Evolutionary conservation across 768 basidiomycete genomes (phyloP), one percentile per base, ranked within the genome.

Genomic region (Mycena polygramma): DNA sequence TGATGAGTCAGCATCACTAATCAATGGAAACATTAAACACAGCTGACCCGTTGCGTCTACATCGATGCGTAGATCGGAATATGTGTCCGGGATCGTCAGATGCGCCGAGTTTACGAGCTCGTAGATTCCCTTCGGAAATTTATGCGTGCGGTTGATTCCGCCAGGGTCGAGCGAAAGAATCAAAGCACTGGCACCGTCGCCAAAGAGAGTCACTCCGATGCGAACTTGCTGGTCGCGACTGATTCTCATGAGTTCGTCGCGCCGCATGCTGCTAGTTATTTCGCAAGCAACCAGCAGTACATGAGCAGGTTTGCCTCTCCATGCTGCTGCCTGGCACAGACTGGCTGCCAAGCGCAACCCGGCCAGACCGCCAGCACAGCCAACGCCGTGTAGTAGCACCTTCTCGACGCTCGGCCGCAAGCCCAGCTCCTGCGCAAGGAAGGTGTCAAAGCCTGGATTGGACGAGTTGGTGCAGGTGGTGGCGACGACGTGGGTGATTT

Each of bases 391-490:
- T 15, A 71, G 39, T 22, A 71, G 60, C 11, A 71, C 70, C 49
- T 63, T 66, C n/a, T 71, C 70, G 4, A 63, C 57, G 24, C 20
- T 59, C 14, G 60, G 61, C 26, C 65, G 36, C 49, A 71, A 26
- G 11, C 65, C 70, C 8, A 71, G 51, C 35, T 55, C 61, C 41
- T 66, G 65, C 15, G 70, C 59, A 2, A 71, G 59, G 24, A 45
- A 57, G 9, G 19, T 2, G 51, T 71, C 70, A 49, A 57, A 71
- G 4, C 70, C 70, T 1, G 70, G 70, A 39, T 66, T 62, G 46
- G 70, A 71, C 1, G 65, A 67, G 49, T 66, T 67, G 15, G 70
- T 71, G 55, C 70, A 71, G 19, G 70, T 71, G 4, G 59, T 71
- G 15, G 60, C 61, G 0, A 71, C 65, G 43, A 71, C 60, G 37